Evolutionary conservation across 2,329 filamentous ascomycete genomes (phyloP), one percentile per base, ranked within the genome.

Genomic region (Apiospora malaysiana): DNA sequence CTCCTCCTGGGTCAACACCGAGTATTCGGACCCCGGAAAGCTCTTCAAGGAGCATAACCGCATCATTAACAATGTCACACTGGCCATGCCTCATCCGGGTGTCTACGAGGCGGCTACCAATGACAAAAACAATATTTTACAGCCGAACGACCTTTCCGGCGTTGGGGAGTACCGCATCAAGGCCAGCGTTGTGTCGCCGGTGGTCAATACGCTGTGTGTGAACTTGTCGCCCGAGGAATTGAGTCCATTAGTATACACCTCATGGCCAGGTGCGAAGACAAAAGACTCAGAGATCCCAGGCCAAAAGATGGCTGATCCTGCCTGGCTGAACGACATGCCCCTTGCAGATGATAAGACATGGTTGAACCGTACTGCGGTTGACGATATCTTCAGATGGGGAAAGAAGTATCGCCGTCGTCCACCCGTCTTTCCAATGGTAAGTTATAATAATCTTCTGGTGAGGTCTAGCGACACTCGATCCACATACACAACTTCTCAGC

Each of bases 81-180:
- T 95, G 74, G 92, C 92, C 0, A 91, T 95, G 87, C 93, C 93
- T 0, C 93, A 96, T 75, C 85, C 90, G 0, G 89, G 83, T 59
- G 85, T 96, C 0, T 89, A 92, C 45, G 80, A 84, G 16, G 93
- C 93, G 0, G 90, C 91, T 0, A 87, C 84, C 10, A 84, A 91
- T 74, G 80, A 84, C 0, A 78, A 81, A 10, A 95, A 95, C 75
- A 79, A 82, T 0, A 93, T 96, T 42, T 80, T 93, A 10, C 93
- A 95, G 75, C 93, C 93, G 0, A 83, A 85, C 8, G 88, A 90
- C 25, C 82, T 90, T 14, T 85, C 83, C 0, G 92, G 92, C 0
- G 85, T 93, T 10, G 93, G 92, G 14, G 88, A 91, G 66, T 95
- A 94, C 78, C 84, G 83, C 3, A 83, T 95, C 3, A 82, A 84